Evolutionary conservation across 2,329 filamentous ascomycete species (phyloP).

Genomic region (Colletotrichum higginsianum): DNA sequence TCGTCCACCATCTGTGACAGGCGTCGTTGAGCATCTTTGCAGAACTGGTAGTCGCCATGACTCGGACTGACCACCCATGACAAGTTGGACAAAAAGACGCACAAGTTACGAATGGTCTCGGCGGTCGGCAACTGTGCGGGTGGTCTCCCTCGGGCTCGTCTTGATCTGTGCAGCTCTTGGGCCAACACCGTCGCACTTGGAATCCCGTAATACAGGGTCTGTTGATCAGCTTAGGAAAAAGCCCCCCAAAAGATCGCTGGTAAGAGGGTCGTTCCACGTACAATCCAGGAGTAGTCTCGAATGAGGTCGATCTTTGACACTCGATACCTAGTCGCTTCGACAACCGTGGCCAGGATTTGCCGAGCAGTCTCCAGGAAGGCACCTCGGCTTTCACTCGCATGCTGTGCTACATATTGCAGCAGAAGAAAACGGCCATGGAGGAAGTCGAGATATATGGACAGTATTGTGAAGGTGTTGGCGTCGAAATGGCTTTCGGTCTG

Average conservation of each 20-base stretch:
- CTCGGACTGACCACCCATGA: not conserved
- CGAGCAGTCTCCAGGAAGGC: constrained; percentile 3
- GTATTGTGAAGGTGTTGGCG: not conserved
- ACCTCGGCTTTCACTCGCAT: not conserved
- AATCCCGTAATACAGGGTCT: too few relatives aligned
- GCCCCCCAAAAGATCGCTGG: not conserved
- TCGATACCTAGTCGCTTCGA: not conserved
- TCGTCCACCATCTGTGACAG: not conserved
- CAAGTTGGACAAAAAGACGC: not conserved
- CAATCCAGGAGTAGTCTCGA: not conserved
- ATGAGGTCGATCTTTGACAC: not conserved
- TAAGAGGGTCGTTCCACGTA: not conserved
- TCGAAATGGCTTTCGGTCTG: not conserved
- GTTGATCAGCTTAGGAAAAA: too few relatives aligned
- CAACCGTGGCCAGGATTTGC: not conserved
- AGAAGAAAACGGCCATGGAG: not conserved
- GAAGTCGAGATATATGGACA: not conserved
- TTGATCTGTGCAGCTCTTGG: too few relatives aligned
- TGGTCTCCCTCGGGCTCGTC: too few relatives aligned
- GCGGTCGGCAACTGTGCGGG: too few relatives aligned
- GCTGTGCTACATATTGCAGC: not conserved
- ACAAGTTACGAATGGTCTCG: too few relatives aligned
- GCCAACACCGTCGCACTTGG: too few relatives aligned
- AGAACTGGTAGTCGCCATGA: not conserved
- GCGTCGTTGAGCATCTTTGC: not conserved